Conservation (phyloP, 2,329 filamentous ascomycete genomes). For the Cladosporium sphaerospermum region DNA sequence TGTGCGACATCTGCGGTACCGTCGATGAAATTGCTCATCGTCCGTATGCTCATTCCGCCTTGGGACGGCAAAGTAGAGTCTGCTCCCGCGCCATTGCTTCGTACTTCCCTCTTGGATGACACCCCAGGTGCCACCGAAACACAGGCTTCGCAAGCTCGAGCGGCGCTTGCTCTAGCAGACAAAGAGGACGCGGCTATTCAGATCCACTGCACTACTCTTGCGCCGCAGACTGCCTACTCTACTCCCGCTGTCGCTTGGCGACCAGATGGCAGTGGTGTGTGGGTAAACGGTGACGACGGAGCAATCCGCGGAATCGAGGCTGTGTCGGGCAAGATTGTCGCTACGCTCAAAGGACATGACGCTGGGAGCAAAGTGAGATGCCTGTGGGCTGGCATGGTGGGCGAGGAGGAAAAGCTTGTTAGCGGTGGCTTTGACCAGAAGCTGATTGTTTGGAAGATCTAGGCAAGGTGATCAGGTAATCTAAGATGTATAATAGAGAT, state of each 20-base stretch:
- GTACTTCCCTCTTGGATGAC: slow-evolving; percentile 23
- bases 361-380: slow-evolving; percentile 53
- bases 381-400: slow-evolving; percentile 49
- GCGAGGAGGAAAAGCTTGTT: slow-evolving; percentile 46
- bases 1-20: slow-evolving; percentile 56
- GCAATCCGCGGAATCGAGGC: slow-evolving; percentile 54
- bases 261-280: slow-evolving; percentile 55
- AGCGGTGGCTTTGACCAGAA: slow-evolving; percentile 60
- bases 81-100: slow-evolving; percentile 13
- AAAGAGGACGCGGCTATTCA: slow-evolving; percentile 55
- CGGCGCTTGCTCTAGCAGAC: slow-evolving; percentile 46
- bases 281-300: slow-evolving; percentile 61
- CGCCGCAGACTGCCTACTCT: slow-evolving; percentile 59
- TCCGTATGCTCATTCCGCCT: slow-evolving; percentile 49
- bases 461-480: too few relatives aligned
- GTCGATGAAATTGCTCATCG: slow-evolving; percentile 57
- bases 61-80: slow-evolving; percentile 14
- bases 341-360: slow-evolving; percentile 49
- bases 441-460: slow-evolving; percentile 50
- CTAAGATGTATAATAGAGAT: too few relatives aligned
- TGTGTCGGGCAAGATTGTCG: slow-evolving; percentile 51
- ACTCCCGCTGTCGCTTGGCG: slow-evolving; percentile 58
- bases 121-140: slow-evolving; percentile 29
- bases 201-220: slow-evolving; percentile 53
- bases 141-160: slow-evolving; percentile 48